Percentiles rank a stretch among this genome's conserved stretches.
Conservation (phyloP, 768 basidiomycete species). For the Galerina sulciceps region DNA sequence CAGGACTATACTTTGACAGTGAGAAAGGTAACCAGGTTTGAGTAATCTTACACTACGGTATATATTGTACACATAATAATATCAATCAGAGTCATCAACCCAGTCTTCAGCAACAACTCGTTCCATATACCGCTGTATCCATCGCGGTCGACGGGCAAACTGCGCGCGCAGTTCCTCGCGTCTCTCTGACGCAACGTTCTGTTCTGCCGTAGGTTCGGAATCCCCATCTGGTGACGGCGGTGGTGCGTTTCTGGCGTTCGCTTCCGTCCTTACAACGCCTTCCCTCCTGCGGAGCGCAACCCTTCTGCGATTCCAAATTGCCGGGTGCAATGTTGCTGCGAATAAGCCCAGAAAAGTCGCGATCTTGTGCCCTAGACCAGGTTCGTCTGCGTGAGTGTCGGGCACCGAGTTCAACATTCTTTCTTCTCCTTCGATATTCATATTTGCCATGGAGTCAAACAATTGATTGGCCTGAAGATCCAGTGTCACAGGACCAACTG, state of each 20-base stretch:
- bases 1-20: background rate
- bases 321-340: slow-evolving; percentile 69
- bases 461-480: slow-evolving; percentile 37
- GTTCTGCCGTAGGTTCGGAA: slow-evolving; percentile 32
- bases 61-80: slow-evolving; percentile 21
- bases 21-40: too few relatives aligned
- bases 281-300: slow-evolving; percentile 62
- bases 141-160: slow-evolving; percentile 56
- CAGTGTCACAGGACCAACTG: slow-evolving; percentile 24
- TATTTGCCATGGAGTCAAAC: slow-evolving; percentile 57
- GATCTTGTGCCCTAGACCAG: slow-evolving; percentile 52
- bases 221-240: slow-evolving; percentile 22
- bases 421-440: slow-evolving; percentile 63
- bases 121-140: slow-evolving; percentile 69
- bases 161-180: slow-evolving; percentile 51
- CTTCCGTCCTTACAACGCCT: slow-evolving; percentile 69
- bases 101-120: slow-evolving; percentile 69
- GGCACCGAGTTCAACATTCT: slow-evolving; percentile 41
- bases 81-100: slow-evolving; percentile 68
- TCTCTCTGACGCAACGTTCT: slow-evolving; percentile 35
- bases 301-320: slow-evolving; percentile 73
- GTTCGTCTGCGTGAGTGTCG: slow-evolving; percentile 40
- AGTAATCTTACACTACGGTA: slow-evolving; percentile 12
- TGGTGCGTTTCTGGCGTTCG: slow-evolving; percentile 44
- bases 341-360: slow-evolving; percentile 60